Evolutionary conservation across 2,329 filamentous ascomycete genomes (phyloP), one percentile per base, ranked within the genome.

Genomic region (Lithohypha guttulata): DNA sequence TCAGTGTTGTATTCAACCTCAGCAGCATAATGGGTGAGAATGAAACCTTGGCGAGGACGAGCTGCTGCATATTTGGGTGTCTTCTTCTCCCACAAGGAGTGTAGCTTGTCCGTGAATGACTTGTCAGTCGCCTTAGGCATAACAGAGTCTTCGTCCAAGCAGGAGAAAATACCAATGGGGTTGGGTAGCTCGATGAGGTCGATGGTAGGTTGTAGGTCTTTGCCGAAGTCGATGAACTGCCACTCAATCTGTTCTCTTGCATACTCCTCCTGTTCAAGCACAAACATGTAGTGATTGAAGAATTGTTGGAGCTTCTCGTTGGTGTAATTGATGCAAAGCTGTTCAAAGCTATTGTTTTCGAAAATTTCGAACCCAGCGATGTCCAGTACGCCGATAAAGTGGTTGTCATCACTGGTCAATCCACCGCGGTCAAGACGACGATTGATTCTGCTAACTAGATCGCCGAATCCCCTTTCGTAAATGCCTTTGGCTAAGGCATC

Each of bases 221-320:
- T 86, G 13, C 91, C 91, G 57, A 98, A 98, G 60, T 98, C 91
- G 56, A 98, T 98, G 58, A 98, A 98, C 56, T 96, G 86, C 91
- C 91, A 98, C 62, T 98, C 91, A 51, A 98, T 98, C 60, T 95
- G 84, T 58, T 98, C 91, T 33, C 89, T 72, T 6, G 91, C 87
- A 59, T 98, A 98, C 59, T 98, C 91, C 59, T 98, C 91, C 55
- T 98, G 91, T 58, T 98, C 91, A 6, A 98, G 70, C 7, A 98
- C 91, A 56, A 98, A 98, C 91, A 98, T 98, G 66, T 98, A 93
- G 58, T 98, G 91, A 55, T 98, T 98, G 73, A 98, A 98, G 61
- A 98, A 98, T 52, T 98, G 91, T 56, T 98, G 91, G 5, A 98
- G 75, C 60, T 95, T 98, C 61, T 98, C 91, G 62, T 98, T 98